phyloP scores from a whole-genome alignment of 1,284 basidiomycete genomes.

The Malassezia globosa region DNA sequence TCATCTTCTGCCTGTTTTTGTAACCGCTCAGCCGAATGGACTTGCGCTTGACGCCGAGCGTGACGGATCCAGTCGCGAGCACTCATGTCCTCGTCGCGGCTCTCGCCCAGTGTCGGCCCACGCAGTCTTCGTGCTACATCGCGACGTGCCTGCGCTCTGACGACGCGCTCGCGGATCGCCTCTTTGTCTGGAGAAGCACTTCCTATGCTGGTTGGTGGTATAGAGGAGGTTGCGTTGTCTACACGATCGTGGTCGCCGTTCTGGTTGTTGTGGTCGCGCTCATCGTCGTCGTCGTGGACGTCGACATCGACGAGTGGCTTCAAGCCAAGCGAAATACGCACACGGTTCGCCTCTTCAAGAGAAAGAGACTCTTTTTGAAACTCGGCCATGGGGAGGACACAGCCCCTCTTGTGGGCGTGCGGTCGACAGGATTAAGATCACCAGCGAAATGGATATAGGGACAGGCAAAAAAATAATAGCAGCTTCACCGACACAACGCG shows the following conservation, averaged over 20 bases:
- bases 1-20: slow-evolving; percentile 58
- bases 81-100: slow-evolving; percentile 53
- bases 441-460: no score
- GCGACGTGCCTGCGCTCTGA: slow-evolving; percentile 61
- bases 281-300: slow-evolving; percentile 45
- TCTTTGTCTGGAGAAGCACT: slow-evolving; percentile 58
- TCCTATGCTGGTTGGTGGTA: slow-evolving; percentile 61
- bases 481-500: no score
- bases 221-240: slow-evolving; percentile 41
- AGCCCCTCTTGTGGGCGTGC: no score
- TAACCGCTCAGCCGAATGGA: slow-evolving; percentile 66
- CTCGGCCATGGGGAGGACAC: slow-evolving; percentile 32
- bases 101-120: slow-evolving; percentile 75
- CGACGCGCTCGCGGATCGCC: slow-evolving; percentile 46
- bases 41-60: slow-evolving; percentile 74
- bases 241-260: slow-evolving; percentile 47
- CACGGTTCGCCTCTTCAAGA: slow-evolving; percentile 94
- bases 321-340: slow-evolving; percentile 84
- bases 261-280: slow-evolving; percentile 6
- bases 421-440: no score
- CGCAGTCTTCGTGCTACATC: slow-evolving; percentile 80
- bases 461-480: no score
- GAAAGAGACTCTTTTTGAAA: slow-evolving; percentile 62
- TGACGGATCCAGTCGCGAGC: slow-evolving; percentile 77
- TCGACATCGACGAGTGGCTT: slow-evolving; percentile 62